A percentile compares a stretch with the other conserved stretches of the same genome.
Conservation (phyloP, 1,284 basidiomycete genomes). For the Trichosporon inkin region DNA sequence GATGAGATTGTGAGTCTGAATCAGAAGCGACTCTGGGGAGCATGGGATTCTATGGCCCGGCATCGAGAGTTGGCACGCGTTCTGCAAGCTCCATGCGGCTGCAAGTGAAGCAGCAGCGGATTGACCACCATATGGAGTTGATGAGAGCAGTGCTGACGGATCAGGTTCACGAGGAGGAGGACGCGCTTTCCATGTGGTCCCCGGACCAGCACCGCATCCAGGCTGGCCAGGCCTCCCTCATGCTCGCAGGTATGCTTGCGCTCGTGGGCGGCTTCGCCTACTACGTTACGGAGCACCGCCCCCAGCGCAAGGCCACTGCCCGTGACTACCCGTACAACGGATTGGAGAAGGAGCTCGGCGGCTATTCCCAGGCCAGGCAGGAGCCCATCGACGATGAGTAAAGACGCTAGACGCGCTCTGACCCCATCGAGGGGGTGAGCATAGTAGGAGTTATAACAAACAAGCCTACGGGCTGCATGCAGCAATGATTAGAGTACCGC, state of each 20-base stretch:
- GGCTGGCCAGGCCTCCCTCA: constrained; percentile 34
- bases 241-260: constrained; percentile 21
- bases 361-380: constrained; percentile 32
- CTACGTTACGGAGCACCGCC: constrained; percentile 30
- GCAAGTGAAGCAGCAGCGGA: too few species aligned
- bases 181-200: constrained; percentile 81
- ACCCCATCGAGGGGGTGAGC: not conserved
- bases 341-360: constrained; percentile 46
- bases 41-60: not conserved
- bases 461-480: constrained; percentile 5
- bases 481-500: constrained; percentile 5
- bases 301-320: constrained; percentile 34
- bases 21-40: not conserved
- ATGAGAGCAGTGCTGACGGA: constrained; percentile 1
- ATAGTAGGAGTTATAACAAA: constrained; percentile 8
- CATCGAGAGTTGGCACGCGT: too few species aligned
- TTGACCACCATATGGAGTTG: too few species aligned
- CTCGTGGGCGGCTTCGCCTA: constrained; percentile 37
- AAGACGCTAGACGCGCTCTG: constrained; percentile 2
- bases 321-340: constrained; percentile 48
- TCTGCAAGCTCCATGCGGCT: too few species aligned
- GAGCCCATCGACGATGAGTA: constrained; percentile 39
- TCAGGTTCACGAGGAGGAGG: constrained; percentile 78
- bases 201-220: constrained; percentile 60
- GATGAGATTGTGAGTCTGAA: constrained; percentile 65